Evolutionary conservation across 2,329 filamentous ascomycete genomes (phyloP), one percentile per base, ranked within the genome.

Genomic region (Fusarium tricinctum): DNA sequence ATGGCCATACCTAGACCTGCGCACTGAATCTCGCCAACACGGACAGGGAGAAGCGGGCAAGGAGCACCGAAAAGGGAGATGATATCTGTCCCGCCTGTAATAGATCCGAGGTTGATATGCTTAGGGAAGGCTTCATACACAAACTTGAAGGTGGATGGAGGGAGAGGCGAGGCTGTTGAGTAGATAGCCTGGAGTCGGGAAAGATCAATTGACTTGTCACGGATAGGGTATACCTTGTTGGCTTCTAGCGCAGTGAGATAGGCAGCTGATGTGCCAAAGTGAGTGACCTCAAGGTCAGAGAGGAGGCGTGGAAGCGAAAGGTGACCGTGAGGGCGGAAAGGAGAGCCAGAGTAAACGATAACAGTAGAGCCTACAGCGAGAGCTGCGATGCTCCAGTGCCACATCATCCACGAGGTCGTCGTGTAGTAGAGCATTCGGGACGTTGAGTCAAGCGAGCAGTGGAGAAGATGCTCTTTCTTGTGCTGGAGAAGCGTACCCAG

Each of bases 361-460:
- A 98, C 83, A 0, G 93, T 95, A 13, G 92, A 88, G 53, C 95
- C 95, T 30, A 89, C 90, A 12, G 94, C 92, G 6, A 98, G 88
- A 8, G 91, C 93, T 1, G 93, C 95, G 20, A 97, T 87, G 40
- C 94, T 90, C 94, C 95, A 98, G 78, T 98, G 95, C 94, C 94
- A 97, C 95, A 98, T 98, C 94, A 99, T 98, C 96, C 94, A 97
- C 0, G 93, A 97, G 13, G 91, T 94, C 5, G 94, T 97, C 2
- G 94, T 97, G 81, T 94, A 97, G 82, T 97, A 97, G 78, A 97
- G 92, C 75, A 97, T 85, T 20, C 91, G 87, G 42, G 94, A 92
- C 3, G 84, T 82, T 0, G 90, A 86, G 10, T 86, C 84, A 67
- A 99, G 89, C 22, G 94, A 93, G 77, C 92, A 92, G 77, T 98